Percentiles rank a stretch among this genome's conserved stretches.
Evolutionary conservation across 306 rosid species (phyloP).

Genomic region (Carpinus fangiana): DNA sequence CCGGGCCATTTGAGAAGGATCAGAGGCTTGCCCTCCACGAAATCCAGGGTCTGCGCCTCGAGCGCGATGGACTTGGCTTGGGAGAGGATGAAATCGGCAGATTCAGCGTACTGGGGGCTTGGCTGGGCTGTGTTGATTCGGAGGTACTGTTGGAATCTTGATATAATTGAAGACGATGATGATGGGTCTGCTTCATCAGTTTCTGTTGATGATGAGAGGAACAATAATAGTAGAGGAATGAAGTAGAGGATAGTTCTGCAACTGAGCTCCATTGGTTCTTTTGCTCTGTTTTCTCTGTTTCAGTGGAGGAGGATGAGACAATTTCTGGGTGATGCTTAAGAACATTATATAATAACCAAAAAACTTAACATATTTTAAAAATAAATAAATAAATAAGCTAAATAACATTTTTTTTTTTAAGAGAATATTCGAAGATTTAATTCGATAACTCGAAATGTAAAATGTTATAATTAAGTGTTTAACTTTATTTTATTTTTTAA

Average conservation of each 20-base stretch:
- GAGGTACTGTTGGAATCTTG: conserved; percentile 80
- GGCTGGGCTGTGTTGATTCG: conserved; percentile 87
- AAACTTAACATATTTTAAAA: no score
- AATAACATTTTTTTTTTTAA: no score
- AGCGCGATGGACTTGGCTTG: conserved; percentile 68
- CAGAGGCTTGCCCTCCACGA: conserved; percentile 63
- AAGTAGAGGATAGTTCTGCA: neutral
- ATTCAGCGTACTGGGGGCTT: conserved; percentile 59
- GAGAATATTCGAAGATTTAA: no score
- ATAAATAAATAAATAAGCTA: no score
- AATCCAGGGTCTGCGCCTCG: conserved; percentile 59
- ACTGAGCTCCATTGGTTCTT: conserved; percentile 15
- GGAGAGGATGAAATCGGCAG: conserved; percentile 52
- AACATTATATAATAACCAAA: no score
- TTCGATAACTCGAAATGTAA: no score
- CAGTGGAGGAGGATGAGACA: neutral
- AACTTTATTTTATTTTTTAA: no score
- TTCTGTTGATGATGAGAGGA: conserved; percentile 17
- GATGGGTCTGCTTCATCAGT: conserved; percentile 6
- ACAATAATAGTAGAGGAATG: conserved; percentile 11
- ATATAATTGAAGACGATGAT: conserved; percentile 29
- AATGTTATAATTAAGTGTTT: no score
- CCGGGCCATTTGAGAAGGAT: conserved; percentile 84
- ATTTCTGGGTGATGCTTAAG: no score
- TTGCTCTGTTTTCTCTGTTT: neutral